phyloP scores from a whole-genome alignment of 345 rosid species.

The Lagerstroemia speciosa region DNA sequence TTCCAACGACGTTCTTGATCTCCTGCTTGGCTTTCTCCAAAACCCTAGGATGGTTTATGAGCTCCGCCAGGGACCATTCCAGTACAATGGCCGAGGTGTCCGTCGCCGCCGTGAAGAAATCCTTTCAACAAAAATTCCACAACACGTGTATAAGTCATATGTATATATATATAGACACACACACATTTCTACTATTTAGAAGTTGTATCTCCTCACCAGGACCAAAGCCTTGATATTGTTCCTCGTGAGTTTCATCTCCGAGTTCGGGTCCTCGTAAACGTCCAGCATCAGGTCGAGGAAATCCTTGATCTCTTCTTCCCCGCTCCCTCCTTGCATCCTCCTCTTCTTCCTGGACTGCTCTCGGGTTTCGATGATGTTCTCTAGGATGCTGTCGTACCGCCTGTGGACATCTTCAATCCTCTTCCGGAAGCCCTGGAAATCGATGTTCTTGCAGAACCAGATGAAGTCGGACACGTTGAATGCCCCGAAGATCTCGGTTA shows the following conservation, averaged over 20 bases:
- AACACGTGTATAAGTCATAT: neutral
- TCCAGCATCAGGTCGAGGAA: conserved; percentile 18
- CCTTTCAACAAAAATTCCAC: conserved; percentile 13
- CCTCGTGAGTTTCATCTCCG: conserved; percentile 8
- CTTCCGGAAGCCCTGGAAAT: conserved; percentile 28
- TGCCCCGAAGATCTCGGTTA: conserved; percentile 36
- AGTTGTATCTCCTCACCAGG: conserved; percentile 5
- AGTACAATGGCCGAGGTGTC: conserved; percentile 32
- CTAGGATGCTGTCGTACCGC: conserved; percentile 12
- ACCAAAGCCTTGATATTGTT: conserved; percentile 15
- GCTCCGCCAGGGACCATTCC: conserved; percentile 43
- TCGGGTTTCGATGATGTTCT: conserved; percentile 1
- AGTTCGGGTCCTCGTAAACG: neutral
- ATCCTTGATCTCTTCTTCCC: conserved; percentile 21
- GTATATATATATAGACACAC: too few relatives aligned
- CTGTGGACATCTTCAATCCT: conserved; percentile 21
- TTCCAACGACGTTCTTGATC: conserved; percentile 21
- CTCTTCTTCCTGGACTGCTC: conserved; percentile 18
- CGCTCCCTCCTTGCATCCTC: neutral
- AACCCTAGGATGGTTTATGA: conserved; percentile 28
- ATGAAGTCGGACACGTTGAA: conserved; percentile 38
- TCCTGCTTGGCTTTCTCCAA: conserved; percentile 31
- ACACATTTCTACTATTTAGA: neutral
- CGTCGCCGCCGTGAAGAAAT: conserved; percentile 38
- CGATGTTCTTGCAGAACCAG: conserved; percentile 30